Evolutionary conservation across 2,329 filamentous ascomycete genomes (phyloP).

Genomic region (Kalmusia sp.): DNA sequence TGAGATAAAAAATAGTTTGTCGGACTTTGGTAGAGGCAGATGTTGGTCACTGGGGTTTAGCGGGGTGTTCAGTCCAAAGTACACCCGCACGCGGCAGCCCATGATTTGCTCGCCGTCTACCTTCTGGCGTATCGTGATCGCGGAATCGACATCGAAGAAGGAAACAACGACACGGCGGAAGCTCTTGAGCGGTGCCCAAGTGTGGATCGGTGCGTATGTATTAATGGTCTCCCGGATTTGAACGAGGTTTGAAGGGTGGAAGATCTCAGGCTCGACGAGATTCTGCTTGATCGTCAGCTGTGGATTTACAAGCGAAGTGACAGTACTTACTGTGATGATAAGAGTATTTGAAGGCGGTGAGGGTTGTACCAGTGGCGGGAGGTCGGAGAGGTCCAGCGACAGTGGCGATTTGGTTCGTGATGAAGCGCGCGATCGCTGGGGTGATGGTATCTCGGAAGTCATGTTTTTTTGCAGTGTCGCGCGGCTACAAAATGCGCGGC

Average conservation of each 20-base stretch:
- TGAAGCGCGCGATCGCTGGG: constrained; percentile 43
- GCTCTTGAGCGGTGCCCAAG: constrained; percentile 81
- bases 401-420: constrained; percentile 57
- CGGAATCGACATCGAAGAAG: constrained; percentile 74
- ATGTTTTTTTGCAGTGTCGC: constrained; percentile 9
- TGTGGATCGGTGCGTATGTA: constrained; percentile 73
- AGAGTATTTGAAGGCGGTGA: constrained; percentile 82
- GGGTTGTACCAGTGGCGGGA: constrained; percentile 74
- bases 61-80: constrained; percentile 48
- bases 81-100: constrained; percentile 60
- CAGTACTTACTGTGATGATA: constrained; percentile 68
- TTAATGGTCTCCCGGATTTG: constrained; percentile 75
- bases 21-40: constrained; percentile 58
- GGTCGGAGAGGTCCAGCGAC: constrained; percentile 74
- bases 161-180: constrained; percentile 83
- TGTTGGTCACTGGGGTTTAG: constrained; percentile 49
- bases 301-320: neutral
- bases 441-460: constrained; percentile 34
- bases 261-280: constrained; percentile 75
- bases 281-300: constrained; percentile 56
- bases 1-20: constrained; percentile 71
- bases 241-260: constrained; percentile 75
- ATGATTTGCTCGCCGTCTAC: constrained; percentile 79
- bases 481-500: constrained; percentile 1
- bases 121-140: constrained; percentile 72